Conservation (phyloP, 768 basidiomycete species). For the Fomitopsis serialis region DNA sequence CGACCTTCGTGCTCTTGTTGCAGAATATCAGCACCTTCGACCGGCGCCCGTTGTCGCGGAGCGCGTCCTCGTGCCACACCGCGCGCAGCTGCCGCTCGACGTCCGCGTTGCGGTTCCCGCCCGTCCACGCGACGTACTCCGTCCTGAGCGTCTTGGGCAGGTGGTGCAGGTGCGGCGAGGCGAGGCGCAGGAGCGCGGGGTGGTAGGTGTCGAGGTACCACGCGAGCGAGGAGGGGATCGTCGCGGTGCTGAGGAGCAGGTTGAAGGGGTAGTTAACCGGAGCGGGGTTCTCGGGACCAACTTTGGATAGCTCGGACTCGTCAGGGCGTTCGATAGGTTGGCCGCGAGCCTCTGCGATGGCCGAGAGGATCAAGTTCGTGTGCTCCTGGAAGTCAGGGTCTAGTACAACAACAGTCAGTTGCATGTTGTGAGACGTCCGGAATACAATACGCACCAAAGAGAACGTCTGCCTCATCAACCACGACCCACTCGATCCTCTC, state of each 20-base stretch:
- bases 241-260: slow-evolving; percentile 78
- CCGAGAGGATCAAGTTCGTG: slow-evolving; percentile 64
- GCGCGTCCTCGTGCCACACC: slow-evolving; percentile 66
- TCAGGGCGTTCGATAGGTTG: slow-evolving; percentile 22
- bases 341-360: slow-evolving; percentile 62
- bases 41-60: slow-evolving; percentile 9
- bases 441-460: slow-evolving; percentile 61
- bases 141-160: slow-evolving; percentile 67
- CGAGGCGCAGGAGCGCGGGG: slow-evolving; percentile 62
- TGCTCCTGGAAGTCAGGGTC: slow-evolving; percentile 80
- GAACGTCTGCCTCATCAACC: slow-evolving; percentile 86
- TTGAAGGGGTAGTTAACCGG: slow-evolving; percentile 68
- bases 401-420: slow-evolving; percentile 22
- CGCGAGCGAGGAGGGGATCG: slow-evolving; percentile 74
- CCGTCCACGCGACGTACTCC: slow-evolving; percentile 71
- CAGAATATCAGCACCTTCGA: slow-evolving; percentile 81
- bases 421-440: too few relatives aligned
- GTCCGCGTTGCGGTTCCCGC: slow-evolving; percentile 77
- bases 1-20: slow-evolving; percentile 69
- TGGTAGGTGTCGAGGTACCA: slow-evolving; percentile 58
- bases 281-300: slow-evolving; percentile 3
- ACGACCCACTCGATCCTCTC: slow-evolving; percentile 83
- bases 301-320: neutral
- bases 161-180: slow-evolving; percentile 75
- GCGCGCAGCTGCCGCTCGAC: slow-evolving; percentile 67